Conservation (phyloP, 2,329 filamentous ascomycete species). For the Alternaria consortialis region DNA sequence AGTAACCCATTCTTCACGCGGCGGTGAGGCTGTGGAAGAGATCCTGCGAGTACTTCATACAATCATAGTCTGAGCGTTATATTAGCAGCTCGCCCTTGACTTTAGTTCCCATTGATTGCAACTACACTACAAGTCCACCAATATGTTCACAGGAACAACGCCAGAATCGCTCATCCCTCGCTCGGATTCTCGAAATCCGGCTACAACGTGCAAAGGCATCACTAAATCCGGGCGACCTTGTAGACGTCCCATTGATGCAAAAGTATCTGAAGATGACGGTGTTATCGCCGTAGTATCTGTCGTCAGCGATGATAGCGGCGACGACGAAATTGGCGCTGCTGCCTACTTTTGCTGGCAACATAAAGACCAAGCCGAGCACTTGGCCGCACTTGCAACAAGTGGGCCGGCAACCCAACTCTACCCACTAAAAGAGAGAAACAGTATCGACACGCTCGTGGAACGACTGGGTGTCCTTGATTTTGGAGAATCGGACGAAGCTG, state of each 20-base stretch:
- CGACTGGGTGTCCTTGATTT: slow-evolving; percentile 78
- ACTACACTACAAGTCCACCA: neutral
- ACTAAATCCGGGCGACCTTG: slow-evolving; percentile 85
- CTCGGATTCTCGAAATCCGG: slow-evolving; percentile 84
- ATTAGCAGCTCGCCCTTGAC: neutral
- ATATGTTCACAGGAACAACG: slow-evolving; percentile 60
- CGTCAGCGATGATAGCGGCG: slow-evolving; percentile 53
- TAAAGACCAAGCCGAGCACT: slow-evolving; percentile 77
- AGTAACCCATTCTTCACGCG: neutral
- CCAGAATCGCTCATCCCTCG: slow-evolving; percentile 82
- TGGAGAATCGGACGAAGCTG: slow-evolving; percentile 53
- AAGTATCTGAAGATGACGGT: slow-evolving; percentile 47
- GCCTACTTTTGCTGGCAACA: slow-evolving; percentile 94
- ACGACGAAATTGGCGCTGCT: slow-evolving; percentile 64
- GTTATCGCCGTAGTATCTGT: slow-evolving; percentile 55
- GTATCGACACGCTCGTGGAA: slow-evolving; percentile 86
- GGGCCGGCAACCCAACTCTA: slow-evolving; percentile 57
- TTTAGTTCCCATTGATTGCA: neutral
- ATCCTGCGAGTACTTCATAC: neutral
- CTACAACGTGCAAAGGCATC: slow-evolving; percentile 86
- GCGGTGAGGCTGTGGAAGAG: slow-evolving; percentile 14
- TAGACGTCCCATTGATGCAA: slow-evolving; percentile 71
- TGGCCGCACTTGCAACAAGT: slow-evolving; percentile 33
- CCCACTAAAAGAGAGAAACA: slow-evolving; percentile 72
- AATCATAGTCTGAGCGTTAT: neutral